Base-by-base conservation (phyloP, 257 asterid genomes). In the Lavandula angustifolia region DNA sequence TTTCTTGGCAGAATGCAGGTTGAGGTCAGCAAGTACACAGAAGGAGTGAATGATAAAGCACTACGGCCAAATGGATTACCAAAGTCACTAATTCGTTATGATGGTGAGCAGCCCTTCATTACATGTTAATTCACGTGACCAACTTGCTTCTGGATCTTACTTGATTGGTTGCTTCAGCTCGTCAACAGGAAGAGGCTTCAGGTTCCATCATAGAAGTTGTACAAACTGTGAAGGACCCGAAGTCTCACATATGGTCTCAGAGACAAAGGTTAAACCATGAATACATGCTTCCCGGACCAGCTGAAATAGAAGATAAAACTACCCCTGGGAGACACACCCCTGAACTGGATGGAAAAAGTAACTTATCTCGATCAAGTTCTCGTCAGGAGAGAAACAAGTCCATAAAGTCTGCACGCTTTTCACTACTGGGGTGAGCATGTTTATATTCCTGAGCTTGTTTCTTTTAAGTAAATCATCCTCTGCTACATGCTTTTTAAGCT, bases 1-100 rank as follows among this genome's bases (percentile, higher is more conserved):
- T 55, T 53, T 58, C 56, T 53, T 67, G 73, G 51, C 89, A 94
- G 99, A 84, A 94, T 94, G 99, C 99, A 94, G 88, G 97, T 94
- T 60, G 99, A 94, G 82, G 99, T 94, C 71, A 94, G 97, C 86
- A 94, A 90, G 77, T 90, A 87, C 84, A 94, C 99, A 3, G 99
- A 94, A 79, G 99, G 99, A 31, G 74, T 79, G 67, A 75, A 56
- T 69, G 97, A 90, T 35, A 87, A 81, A 67, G 92, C 88, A 61
- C 46, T 90, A 34, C 74, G 99, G 67, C 99, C 99, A 60, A 94
- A 94, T 79, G 99, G 99, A 64, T 73, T 94, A 66, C 89, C 97
- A 22, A 82, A 80, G 85, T 94, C 99, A 41, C 75, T 94, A 63
- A 94, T 94, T 74, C 96, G 97, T 56, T 94, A 94, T 75, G 99